Conservation (phyloP, 2,329 filamentous ascomycete species). For the Stenocarpella maydis region DNA sequence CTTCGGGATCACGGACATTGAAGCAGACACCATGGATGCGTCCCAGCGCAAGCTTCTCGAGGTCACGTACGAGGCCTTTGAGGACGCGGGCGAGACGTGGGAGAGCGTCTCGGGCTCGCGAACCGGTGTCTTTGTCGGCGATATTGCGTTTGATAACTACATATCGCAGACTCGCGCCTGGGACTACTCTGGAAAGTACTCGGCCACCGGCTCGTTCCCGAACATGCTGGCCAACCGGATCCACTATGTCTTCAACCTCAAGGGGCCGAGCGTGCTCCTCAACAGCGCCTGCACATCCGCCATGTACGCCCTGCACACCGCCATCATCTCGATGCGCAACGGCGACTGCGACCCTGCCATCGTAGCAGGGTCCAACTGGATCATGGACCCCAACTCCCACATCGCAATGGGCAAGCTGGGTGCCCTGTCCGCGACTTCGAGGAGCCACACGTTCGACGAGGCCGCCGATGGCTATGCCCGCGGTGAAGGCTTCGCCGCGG, state of each 20-base stretch:
- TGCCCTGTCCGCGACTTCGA: slow-evolving; percentile 44
- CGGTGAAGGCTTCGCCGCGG: slow-evolving; percentile 54
- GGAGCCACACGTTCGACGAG: slow-evolving; percentile 43
- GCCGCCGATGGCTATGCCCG: slow-evolving; percentile 63
- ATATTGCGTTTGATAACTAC: slow-evolving; percentile 33
- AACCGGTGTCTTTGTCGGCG: slow-evolving; percentile 45
- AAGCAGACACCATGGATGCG: slow-evolving; percentile 52
- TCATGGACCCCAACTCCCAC: slow-evolving; percentile 42
- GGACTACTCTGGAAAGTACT: slow-evolving; percentile 39
- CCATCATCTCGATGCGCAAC: slow-evolving; percentile 49
- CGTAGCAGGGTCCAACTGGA: slow-evolving; percentile 44
- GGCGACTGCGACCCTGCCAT: slow-evolving; percentile 43
- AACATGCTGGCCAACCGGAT: slow-evolving; percentile 50
- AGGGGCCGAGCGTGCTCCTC: slow-evolving; percentile 51
- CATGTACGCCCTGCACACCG: slow-evolving; percentile 39
- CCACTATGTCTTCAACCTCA: slow-evolving; percentile 48
- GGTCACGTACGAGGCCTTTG: slow-evolving; percentile 51
- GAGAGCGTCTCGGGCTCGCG: slow-evolving; percentile 38
- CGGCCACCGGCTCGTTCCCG: slow-evolving; percentile 45
- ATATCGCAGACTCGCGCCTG: background rate
- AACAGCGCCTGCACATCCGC: slow-evolving; percentile 50
- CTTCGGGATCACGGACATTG: slow-evolving; percentile 49
- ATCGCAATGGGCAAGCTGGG: slow-evolving; percentile 44
- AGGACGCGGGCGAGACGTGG: slow-evolving; percentile 45
- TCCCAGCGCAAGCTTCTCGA: slow-evolving; percentile 52